Conservation (phyloP, 2,329 filamentous ascomycete species). For the Cercospora nicotianae region DNA sequence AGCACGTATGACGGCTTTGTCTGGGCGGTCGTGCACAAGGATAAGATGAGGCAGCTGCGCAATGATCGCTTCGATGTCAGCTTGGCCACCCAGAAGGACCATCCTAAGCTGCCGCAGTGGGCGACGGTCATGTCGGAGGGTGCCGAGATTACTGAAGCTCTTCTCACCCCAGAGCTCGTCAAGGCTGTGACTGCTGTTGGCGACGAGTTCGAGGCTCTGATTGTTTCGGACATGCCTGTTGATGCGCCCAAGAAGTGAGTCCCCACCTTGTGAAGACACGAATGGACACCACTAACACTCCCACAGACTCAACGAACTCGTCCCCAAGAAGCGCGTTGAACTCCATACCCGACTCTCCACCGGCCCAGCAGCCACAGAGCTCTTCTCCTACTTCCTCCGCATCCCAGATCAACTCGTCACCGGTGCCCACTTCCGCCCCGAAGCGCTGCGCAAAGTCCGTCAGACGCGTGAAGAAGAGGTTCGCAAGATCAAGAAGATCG, state of each 20-base stretch:
- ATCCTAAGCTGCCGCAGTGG: conserved; percentile 85
- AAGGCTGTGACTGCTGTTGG: conserved; percentile 76
- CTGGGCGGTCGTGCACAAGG: conserved; percentile 94
- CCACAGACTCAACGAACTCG: conserved; percentile 74
- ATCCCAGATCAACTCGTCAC: conserved; percentile 79
- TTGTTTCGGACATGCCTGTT: conserved; percentile 83
- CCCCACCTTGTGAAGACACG: background rate
- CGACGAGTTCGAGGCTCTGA: conserved; percentile 78
- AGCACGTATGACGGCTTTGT: conserved; percentile 85
- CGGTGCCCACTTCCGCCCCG: conserved; percentile 77
- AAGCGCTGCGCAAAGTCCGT: conserved; percentile 83
- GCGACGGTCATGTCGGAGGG: conserved; percentile 94
- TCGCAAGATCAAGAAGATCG: conserved; percentile 73
- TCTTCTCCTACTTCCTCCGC: conserved; percentile 77
- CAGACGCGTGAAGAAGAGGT: conserved; percentile 76
- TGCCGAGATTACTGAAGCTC: conserved; percentile 83
- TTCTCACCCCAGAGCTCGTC: conserved; percentile 85
- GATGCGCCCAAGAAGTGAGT: conserved; percentile 82
- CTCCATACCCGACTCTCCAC: conserved; percentile 70
- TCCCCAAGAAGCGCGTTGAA: conserved; percentile 81
- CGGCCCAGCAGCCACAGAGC: conserved; percentile 57
- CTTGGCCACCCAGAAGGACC: conserved; percentile 89
- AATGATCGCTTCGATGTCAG: conserved; percentile 94
- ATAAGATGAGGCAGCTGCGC: conserved; percentile 82
- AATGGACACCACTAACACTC: conserved; percentile 6